Conservation (phyloP, 108 stramenopile genomes). For the Fistulifera solaris region DNA sequence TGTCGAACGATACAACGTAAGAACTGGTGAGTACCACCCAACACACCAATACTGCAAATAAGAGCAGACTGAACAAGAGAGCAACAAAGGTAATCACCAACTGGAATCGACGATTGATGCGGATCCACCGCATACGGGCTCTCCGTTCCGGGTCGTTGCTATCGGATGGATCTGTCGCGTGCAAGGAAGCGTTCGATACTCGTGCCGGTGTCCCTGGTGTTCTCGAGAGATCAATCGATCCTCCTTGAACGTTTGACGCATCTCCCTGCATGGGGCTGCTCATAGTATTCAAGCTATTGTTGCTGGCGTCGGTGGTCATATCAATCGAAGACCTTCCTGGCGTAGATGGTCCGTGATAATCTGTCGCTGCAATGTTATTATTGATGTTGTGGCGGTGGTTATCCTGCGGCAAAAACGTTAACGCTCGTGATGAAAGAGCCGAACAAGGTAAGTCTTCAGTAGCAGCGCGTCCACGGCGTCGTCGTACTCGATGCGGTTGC, state of each 20-base stretch:
- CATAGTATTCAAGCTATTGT: background rate
- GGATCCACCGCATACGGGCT: slow-evolving; percentile 47
- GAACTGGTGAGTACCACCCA: slow-evolving; percentile 59
- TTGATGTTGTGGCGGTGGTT: no score
- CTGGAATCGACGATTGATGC: slow-evolving; percentile 56
- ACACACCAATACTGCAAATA: slow-evolving; percentile 48
- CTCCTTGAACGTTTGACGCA: background rate
- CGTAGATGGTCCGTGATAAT: slow-evolving; percentile 1
- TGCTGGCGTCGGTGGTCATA: slow-evolving; percentile 1
- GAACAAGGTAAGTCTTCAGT: no score
- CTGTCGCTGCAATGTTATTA: no score
- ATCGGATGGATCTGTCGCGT: background rate
- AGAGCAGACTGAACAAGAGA: slow-evolving; percentile 40
- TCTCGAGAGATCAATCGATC: slow-evolving; percentile 7
- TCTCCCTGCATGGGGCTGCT: background rate
- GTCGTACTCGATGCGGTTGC: no score
- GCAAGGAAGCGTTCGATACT: background rate
- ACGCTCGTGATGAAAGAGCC: no score
- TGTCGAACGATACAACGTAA: slow-evolving; percentile 52
- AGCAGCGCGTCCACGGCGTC: no score
- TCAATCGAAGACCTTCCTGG: background rate
- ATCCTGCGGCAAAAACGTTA: no score
- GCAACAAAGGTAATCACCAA: slow-evolving; percentile 43
- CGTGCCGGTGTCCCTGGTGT: background rate
- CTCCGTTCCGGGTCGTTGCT: slow-evolving; percentile 28